phyloP scores from a whole-genome alignment of 441 rosid genomes.

The Geranium incanum region DNA sequence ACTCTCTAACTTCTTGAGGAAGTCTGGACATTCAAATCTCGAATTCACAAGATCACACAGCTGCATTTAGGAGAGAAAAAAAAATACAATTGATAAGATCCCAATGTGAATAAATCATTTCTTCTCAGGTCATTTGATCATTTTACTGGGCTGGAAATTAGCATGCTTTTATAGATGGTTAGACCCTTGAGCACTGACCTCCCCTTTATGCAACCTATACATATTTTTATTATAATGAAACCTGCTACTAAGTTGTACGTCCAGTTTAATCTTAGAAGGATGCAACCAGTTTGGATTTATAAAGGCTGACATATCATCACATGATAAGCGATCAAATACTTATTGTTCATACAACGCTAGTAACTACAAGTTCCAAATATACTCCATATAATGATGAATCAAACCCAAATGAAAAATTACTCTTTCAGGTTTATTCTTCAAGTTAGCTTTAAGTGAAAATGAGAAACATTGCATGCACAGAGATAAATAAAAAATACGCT shows the following conservation, averaged over 20 bases:
- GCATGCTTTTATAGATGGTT: background rate
- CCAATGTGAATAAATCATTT: background rate
- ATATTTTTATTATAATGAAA: background rate
- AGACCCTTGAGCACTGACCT: slow-evolving; percentile 2
- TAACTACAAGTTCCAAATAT: background rate
- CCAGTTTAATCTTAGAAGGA: background rate
- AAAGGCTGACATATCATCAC: background rate
- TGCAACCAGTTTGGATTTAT: background rate
- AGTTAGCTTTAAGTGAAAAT: background rate
- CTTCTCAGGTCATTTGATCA: background rate
- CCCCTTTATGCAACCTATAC: background rate
- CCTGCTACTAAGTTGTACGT: background rate
- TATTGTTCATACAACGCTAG: background rate
- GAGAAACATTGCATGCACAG: background rate
- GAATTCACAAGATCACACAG: background rate
- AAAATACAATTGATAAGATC: background rate
- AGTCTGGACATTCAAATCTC: slow-evolving; percentile 3
- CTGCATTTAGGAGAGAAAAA: slow-evolving; percentile 1
- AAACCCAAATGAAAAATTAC: background rate
- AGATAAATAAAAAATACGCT: background rate
- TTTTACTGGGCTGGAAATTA: background rate
- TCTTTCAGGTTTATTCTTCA: background rate
- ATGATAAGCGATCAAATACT: background rate
- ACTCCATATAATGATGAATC: background rate
- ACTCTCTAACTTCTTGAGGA: background rate